These are phyloP conservation scores for Lotus japonicus DNA, from an alignment of 306 rosid genomes.

Conservation along the genomic window DNA sequence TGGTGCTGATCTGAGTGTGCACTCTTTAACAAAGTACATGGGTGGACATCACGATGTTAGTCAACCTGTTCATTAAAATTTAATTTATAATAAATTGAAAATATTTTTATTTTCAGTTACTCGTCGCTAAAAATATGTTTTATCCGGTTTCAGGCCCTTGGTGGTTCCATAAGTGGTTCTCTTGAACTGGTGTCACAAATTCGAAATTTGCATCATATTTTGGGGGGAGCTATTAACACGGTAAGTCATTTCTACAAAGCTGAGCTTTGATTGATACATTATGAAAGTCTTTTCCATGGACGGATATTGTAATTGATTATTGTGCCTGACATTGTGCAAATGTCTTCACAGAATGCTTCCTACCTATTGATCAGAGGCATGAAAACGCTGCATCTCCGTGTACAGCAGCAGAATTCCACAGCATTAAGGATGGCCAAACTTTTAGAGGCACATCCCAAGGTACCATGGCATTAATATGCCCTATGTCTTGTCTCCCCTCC, in stretches of 20 bases:
- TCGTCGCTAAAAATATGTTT: not conserved
- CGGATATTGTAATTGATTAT: not conserved
- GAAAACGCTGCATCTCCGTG: constrained; percentile 96
- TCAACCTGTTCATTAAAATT: not conserved
- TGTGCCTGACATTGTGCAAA: not conserved
- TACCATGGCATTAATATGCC: constrained; percentile 14
- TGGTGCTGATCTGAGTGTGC: constrained; percentile 87
- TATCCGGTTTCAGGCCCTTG: constrained; percentile 59
- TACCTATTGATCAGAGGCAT: constrained; percentile 92
- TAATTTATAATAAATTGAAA: not conserved
- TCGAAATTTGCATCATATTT: constrained; percentile 75
- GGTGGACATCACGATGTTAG: constrained; percentile 96
- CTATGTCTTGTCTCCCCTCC: not conserved
- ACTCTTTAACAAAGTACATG: constrained; percentile 83
- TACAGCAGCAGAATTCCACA: constrained; percentile 87
- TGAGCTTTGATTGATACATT: not conserved
- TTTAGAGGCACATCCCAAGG: constrained; percentile 99
- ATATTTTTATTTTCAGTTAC: not conserved
- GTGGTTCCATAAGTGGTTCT: constrained; percentile 85
- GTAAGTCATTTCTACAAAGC: constrained; percentile 42
- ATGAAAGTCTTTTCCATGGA: not conserved
- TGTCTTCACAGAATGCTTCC: constrained; percentile 77
- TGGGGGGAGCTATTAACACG: constrained; percentile 91
- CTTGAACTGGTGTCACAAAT: constrained; percentile 56
- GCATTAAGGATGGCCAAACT: constrained; percentile 73